Evolutionary conservation across 2,329 filamentous ascomycete species (phyloP).

Genomic region (Sclerotinia sclerotiorum): DNA sequence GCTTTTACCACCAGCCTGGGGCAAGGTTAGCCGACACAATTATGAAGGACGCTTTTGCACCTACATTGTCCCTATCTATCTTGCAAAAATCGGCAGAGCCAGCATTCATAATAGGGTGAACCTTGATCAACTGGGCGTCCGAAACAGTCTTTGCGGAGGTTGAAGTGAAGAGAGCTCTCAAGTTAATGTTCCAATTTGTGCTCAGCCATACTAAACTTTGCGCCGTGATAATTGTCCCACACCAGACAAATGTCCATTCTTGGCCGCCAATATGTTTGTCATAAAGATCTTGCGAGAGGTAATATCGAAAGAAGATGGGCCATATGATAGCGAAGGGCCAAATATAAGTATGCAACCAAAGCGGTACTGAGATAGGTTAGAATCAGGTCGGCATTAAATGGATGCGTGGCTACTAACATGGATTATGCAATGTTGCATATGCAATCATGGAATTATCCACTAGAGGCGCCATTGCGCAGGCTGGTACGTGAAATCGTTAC

Average conservation of each 20-base stretch:
- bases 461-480: conserved; percentile 65
- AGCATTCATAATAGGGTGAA: conserved; percentile 86
- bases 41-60: conserved; percentile 24
- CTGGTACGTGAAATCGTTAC: conserved; percentile 8
- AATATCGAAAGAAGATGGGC: conserved; percentile 88
- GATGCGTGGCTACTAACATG: conserved; percentile 45
- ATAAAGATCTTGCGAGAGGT: conserved; percentile 80
- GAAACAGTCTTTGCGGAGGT: conserved; percentile 67
- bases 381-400: conserved; percentile 9
- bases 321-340: conserved; percentile 92
- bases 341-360: conserved; percentile 81
- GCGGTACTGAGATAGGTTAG: conserved; percentile 51
- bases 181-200: conserved; percentile 95
- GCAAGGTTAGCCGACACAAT: conserved; percentile 30
- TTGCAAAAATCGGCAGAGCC: conserved; percentile 85
- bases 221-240: conserved; percentile 79
- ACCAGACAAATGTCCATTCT: conserved; percentile 98
- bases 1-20: conserved; percentile 66
- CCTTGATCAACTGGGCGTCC: conserved; percentile 83
- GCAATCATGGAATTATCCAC: conserved; percentile 91
- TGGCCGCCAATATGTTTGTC: conserved; percentile 87
- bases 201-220: conserved; percentile 92
- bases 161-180: conserved; percentile 79
- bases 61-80: conserved; percentile 70
- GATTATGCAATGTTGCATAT: conserved; percentile 82